Evolutionary conservation across 495 filamentous ascomycete genomes (phyloP), one percentile per base, ranked within the genome.

Genomic region (Tirmania nivea): DNA sequence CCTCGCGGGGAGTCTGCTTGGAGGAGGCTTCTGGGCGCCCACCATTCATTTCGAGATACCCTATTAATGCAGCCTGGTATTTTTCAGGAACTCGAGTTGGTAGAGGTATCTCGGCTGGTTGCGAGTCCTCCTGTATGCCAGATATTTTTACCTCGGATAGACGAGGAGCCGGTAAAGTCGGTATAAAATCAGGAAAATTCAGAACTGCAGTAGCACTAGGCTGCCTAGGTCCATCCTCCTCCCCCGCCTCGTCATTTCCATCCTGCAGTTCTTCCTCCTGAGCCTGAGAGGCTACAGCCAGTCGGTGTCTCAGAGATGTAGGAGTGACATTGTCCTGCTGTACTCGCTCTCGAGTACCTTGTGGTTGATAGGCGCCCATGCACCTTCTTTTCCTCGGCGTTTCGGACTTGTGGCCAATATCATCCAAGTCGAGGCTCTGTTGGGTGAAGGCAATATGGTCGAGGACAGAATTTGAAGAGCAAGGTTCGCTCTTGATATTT

Each of bases 401-500:
- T 11, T 70, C 69, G 34, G 83, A 70, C 53, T 66, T 70, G 49
- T 68, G 64, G 20, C 76, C 78, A 50, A 82, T 73, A 51, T 81
- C 77, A 65, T 90, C 84, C 10, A 89, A 70, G 64, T 90, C 84
- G 35, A 86, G 73, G 52, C 80, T 86, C 57, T 75, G 69, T 52
- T 74, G 59, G 35, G 63, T 55, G 25, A 61, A 64, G 12, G 63
- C 35, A 50, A 58, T 55, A 42, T 64, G 63, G 19, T 57, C 61
- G 31, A 56, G 50, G 1, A 50, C 60, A 50, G 60, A 53, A 21
- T 55, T 63, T 12, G 54, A 57, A 8, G 55, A 19, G 42, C 19
- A 21, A 48, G 61, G 51, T 35, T 64, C 61, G 8, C 61, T 58
- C 42, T 64, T 64, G 37, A 64, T 64, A n/a, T 56, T 21, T 20